These are phyloP conservation scores for Gynochthodes officinalis DNA, from an alignment of 257 asterid genomes.

Conservation along the genomic window DNA sequence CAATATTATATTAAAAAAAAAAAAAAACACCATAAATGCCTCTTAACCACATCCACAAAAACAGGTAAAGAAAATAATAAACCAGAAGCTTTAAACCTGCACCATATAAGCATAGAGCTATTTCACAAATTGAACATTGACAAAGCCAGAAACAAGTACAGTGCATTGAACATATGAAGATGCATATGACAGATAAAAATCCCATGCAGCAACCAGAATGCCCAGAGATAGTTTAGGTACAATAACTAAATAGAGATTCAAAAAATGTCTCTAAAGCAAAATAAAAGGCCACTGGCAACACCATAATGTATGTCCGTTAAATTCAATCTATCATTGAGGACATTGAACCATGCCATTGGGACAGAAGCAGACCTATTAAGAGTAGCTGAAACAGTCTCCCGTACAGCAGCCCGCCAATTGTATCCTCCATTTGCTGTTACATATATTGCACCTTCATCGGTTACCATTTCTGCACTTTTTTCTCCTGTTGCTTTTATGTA, in stretches of 20 bases:
- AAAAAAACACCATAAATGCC: neutral
- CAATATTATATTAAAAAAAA: no score
- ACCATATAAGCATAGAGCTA: neutral
- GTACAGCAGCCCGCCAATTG: constrained; percentile 98
- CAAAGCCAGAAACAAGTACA: neutral
- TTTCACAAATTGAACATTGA: neutral
- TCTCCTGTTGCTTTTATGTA: constrained; percentile 79
- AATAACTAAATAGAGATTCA: neutral
- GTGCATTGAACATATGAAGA: neutral
- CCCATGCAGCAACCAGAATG: neutral
- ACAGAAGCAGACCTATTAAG: constrained; percentile 64
- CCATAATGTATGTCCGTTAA: neutral
- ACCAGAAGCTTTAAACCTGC: neutral
- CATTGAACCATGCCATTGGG: neutral
- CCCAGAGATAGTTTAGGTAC: neutral
- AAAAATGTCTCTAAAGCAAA: neutral
- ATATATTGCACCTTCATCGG: constrained; percentile 95
- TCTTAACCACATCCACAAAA: neutral
- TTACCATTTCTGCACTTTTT: constrained; percentile 90
- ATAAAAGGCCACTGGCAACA: neutral
- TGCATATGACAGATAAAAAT: neutral
- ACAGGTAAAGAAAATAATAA: neutral
- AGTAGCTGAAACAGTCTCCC: constrained; percentile 97
- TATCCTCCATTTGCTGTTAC: constrained; percentile 89
- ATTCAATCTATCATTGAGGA: neutral